Percentiles rank a stretch among this genome's conserved stretches.
These are phyloP conservation scores for Emmonsiellopsis sp. DNA, from an alignment of 2,329 filamentous ascomycete species.

Conservation along the genomic window DNA sequence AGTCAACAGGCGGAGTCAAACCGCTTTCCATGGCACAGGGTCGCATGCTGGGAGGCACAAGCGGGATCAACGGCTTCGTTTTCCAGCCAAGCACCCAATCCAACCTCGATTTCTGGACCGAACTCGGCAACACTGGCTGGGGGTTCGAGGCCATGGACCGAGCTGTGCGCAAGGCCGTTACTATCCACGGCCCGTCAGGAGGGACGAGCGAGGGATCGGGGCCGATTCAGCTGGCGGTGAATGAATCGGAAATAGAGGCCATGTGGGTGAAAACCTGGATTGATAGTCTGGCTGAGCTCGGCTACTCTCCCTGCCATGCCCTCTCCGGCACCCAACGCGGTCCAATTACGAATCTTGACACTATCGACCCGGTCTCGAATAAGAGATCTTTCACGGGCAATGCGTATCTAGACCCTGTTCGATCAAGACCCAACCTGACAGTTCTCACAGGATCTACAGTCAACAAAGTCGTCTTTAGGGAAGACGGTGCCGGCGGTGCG, in stretches of 20 bases:
- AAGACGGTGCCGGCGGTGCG: background rate
- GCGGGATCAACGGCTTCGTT: conserved; percentile 2
- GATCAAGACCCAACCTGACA: background rate
- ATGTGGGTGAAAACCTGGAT: conserved; percentile 10
- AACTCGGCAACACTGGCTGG: conserved; percentile 39
- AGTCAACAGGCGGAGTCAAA: background rate
- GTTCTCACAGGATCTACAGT: background rate
- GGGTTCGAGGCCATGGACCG: conserved; percentile 37
- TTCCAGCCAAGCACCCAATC: conserved; percentile 11
- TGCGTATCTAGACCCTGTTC: background rate
- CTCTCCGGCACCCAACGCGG: conserved; percentile 13
- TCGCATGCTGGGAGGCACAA: conserved; percentile 3
- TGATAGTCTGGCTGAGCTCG: conserved; percentile 7
- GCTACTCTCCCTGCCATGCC: conserved; percentile 7
- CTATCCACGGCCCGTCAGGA: conserved; percentile 11
- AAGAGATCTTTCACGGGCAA: background rate
- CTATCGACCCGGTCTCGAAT: conserved; percentile 16
- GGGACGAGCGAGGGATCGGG: conserved; percentile 5
- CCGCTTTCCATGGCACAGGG: conserved; percentile 1
- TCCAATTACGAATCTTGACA: conserved; percentile 26
- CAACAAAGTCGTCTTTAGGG: background rate
- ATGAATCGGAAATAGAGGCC: background rate
- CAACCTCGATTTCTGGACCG: conserved; percentile 39
- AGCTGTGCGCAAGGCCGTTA: conserved; percentile 41
- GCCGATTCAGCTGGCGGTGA: background rate